phyloP scores from a whole-genome alignment of 176 grass and related monocot genomes.

The Ensete glaucum region DNA sequence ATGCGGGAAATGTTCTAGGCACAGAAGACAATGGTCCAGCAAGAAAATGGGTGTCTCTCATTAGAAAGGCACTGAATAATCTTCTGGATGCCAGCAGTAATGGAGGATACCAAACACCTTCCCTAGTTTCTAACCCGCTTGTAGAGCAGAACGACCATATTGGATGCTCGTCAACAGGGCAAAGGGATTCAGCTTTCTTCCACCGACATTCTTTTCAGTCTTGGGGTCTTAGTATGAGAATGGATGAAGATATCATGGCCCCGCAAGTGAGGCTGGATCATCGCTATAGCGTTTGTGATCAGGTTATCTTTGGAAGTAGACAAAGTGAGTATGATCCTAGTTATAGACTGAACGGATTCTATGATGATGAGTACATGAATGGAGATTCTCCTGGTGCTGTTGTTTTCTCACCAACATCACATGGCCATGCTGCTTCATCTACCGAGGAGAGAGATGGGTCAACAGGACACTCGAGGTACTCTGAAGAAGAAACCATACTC shows the following conservation, averaged over 20 bases:
- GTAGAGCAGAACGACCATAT: slow-evolving; percentile 73
- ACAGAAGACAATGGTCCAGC: slow-evolving; percentile 79
- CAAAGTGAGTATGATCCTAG: slow-evolving; percentile 60
- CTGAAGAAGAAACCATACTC: background rate
- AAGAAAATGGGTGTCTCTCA: slow-evolving; percentile 73
- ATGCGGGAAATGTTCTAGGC: slow-evolving; percentile 91
- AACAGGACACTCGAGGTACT: background rate
- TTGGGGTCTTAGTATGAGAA: slow-evolving; percentile 55
- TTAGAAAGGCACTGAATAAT: slow-evolving; percentile 62
- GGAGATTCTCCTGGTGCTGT: slow-evolving; percentile 20
- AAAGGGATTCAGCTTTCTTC: slow-evolving; percentile 37
- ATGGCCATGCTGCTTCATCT: background rate
- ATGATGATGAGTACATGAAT: slow-evolving; percentile 41
- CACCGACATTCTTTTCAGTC: slow-evolving; percentile 66
- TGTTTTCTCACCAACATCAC: slow-evolving; percentile 28
- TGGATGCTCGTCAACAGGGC: slow-evolving; percentile 46
- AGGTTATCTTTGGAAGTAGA: slow-evolving; percentile 38
- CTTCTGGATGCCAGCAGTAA: slow-evolving; percentile 34
- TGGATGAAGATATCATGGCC: slow-evolving; percentile 40
- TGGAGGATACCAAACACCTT: slow-evolving; percentile 48
- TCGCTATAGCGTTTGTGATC: slow-evolving; percentile 69
- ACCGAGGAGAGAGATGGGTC: background rate
- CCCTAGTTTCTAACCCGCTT: slow-evolving; percentile 61
- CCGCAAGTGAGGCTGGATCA: slow-evolving; percentile 49
- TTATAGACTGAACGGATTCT: slow-evolving; percentile 40